Base-by-base conservation (phyloP, 2,329 filamentous ascomycete species). In the Alternaria alternata region DNA sequence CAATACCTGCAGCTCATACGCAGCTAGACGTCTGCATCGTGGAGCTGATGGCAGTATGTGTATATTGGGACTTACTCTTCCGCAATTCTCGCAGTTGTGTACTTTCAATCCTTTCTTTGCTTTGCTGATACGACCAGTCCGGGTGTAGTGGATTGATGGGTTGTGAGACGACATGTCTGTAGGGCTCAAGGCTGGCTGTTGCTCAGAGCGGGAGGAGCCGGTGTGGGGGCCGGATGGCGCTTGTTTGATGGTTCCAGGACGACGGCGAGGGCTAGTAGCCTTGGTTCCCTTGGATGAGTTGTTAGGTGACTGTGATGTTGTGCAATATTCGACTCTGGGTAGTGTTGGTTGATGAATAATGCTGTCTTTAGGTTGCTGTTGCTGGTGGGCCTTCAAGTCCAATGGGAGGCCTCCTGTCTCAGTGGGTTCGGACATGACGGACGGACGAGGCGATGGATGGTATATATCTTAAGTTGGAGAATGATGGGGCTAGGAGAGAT, bases 51-150 rank as follows among this genome's bases (percentile, higher is more conserved):
- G 20, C 20, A 30, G 44, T 48, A 52, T n/a, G 34, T 22, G 18
- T 30, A n/a, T 9, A 61, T 46, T 18, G 4, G 22, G 52, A 78
- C 79, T 64, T 72, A 82, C 81, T 72, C 81, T 81, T 69, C 81
- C 80, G 64, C 81, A 83, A 34, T 55, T 56, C n/a, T 81, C 77
- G 64, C 81, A 83, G 43, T 78, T 70, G 61, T 83, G 81, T 20
- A 83, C 78, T 62, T 81, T 80, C 41, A 79, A 55, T 14, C 81
- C 81, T 61, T 83, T 83, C 64, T 81, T 79, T 7, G 81, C 81
- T 70, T 82, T 83, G 59, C 80, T 82, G 51, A 83, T 77, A 28
- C 81, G 76, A 20, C 81, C 81, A 26, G 81, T 83, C 62, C 76
- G 78, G 20, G 81, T 83, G 65, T 79, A 81, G 57, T 77, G 74